Evolutionary conservation across 257 asterid species (phyloP), one percentile per base, ranked within the genome.

Genomic region (Henckelia pumila): DNA sequence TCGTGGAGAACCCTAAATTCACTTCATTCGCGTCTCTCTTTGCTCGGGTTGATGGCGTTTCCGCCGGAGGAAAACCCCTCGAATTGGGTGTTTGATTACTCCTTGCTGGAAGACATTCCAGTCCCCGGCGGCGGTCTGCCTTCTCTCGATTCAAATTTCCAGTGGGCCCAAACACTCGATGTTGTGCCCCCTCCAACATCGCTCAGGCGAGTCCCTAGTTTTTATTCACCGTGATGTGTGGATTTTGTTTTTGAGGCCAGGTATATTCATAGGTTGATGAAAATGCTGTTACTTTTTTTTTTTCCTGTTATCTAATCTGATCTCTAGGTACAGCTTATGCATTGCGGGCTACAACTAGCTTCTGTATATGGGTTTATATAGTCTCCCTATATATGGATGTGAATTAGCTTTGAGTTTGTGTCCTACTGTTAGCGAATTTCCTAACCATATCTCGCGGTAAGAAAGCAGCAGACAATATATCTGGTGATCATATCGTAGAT

Each of bases 21-120:
- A 10, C 0, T 20, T 71, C 50, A 2, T 44, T 23, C 0, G 22
- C 56, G 17, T 25, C 37, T 52, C 17, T 17, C 24, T 56, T 37
- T 28, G 16, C 6, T 40, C 8, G 32, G 23, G 33, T 32, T 3
- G 58, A 85, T 85, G 90, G 80, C 61, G 30, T 81, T 71, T 59
- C 73, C 81, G 64, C 77, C 63, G 33, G 81, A 53, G 37, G 73
- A 67, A 55, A 75, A 72, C 21, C 64, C 56, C n/a, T 56, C 80
- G 23, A 75, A 71, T 56, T 85, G 91, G 91, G 77, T 72, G 5
- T 59, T 85, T 50, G 86, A 82, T 64, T 79, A 77, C 28, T 66
- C 78, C 55, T 68, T 82, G 30, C 76, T 84, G 29, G 91, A 78
- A 7, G 83, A 78, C 52, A 63, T 79, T 40, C 74, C 80, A 7